phyloP scores from a whole-genome alignment of 169 alveolate species.

The Cryptosporidium baileyi region DNA sequence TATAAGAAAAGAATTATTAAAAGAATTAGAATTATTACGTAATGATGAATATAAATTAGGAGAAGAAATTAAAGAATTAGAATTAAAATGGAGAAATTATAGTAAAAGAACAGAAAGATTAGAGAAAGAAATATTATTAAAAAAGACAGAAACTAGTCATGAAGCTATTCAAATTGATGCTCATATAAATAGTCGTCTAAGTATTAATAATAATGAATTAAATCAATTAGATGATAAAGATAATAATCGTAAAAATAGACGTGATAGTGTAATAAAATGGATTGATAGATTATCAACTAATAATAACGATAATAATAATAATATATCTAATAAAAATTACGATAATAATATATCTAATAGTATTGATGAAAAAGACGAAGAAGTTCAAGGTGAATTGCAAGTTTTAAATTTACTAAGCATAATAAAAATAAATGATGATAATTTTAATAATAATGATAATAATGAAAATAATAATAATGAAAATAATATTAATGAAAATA shows the following conservation, averaged over 20 bases:
- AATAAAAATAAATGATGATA: neutral
- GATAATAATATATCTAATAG: neutral
- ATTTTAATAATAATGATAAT: neutral
- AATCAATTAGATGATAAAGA: neutral
- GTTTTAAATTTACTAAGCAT: conserved; percentile 37
- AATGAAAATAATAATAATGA: neutral
- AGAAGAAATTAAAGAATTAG: conserved; percentile 34
- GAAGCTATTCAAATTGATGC: conserved; percentile 62
- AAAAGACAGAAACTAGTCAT: conserved; percentile 49
- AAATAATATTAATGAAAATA: neutral
- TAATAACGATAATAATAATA: neutral
- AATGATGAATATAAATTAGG: conserved; percentile 19
- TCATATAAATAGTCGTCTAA: conserved; percentile 57
- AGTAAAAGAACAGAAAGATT: conserved; percentile 31
- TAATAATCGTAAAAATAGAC: conserved; percentile 18
- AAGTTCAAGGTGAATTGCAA: conserved; percentile 52
- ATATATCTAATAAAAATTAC: neutral
- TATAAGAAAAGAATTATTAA: neutral
- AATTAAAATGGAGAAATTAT: conserved; percentile 21
- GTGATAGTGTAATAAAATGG: conserved; percentile 56
- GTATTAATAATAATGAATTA: neutral
- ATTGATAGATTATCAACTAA: conserved; percentile 34
- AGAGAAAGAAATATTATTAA: conserved; percentile 47
- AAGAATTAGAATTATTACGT: conserved; percentile 6
- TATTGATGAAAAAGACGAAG: conserved; percentile 41